These are phyloP conservation scores for Monilinia polystroma DNA, from an alignment of 2,329 filamentous ascomycete genomes.

Conservation along the genomic window DNA sequence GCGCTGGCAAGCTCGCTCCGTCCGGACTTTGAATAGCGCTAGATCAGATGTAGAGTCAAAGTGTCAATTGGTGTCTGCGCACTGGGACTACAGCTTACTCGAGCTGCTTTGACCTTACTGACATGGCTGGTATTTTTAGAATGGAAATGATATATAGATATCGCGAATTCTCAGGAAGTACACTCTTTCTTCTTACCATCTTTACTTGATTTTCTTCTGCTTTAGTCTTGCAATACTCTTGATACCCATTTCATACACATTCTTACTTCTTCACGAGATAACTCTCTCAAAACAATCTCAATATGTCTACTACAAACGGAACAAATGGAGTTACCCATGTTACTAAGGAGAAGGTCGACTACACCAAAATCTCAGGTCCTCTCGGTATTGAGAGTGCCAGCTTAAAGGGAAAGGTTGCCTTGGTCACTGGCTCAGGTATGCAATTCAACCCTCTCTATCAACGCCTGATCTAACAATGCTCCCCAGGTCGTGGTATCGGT, in stretches of 20 bases:
- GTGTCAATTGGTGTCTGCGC: neutral
- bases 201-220: slow-evolving; percentile 10
- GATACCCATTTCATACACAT: slow-evolving; percentile 2
- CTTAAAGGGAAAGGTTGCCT: slow-evolving; percentile 35
- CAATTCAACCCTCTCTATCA: neutral
- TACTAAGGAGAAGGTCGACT: slow-evolving; percentile 9
- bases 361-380: slow-evolving; percentile 28
- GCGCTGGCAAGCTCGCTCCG: slow-evolving; percentile 5
- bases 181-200: neutral
- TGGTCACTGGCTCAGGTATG: slow-evolving; percentile 41
- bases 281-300: slow-evolving; percentile 7
- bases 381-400: slow-evolving; percentile 33
- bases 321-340: slow-evolving; percentile 22
- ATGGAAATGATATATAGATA: slow-evolving; percentile 9
- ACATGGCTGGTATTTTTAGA: slow-evolving; percentile 1
- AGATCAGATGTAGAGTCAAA: slow-evolving; percentile 7
- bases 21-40: slow-evolving; percentile 17
- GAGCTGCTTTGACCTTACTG: slow-evolving; percentile 17
- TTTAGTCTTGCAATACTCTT: slow-evolving; percentile 15
- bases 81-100: slow-evolving; percentile 11
- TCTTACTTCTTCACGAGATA: neutral
- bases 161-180: neutral
- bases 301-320: slow-evolving; percentile 26
- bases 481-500: slow-evolving; percentile 61
- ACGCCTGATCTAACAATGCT: neutral